Percentiles rank a stretch among this genome's conserved stretches.
Conservation (phyloP, 305 asterid genomes). For the Rubia balearica region DNA sequence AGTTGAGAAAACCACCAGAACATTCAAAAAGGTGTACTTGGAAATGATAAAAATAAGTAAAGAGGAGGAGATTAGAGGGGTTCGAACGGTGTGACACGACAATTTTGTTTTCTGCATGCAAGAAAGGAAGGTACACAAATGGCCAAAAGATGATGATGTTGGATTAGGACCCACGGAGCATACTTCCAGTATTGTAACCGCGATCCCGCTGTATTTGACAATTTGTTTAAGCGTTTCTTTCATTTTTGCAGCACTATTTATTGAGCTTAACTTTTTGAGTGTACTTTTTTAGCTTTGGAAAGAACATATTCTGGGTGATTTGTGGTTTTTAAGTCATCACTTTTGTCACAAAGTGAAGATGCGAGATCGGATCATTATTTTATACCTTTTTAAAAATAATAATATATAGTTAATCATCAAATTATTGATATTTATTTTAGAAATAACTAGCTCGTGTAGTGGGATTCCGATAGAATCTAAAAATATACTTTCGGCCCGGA, state of each 20-base stretch:
- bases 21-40: background rate
- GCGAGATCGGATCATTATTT: background rate
- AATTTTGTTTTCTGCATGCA: constrained; percentile 10
- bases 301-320: background rate
- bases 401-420: no score
- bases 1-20: constrained; percentile 12
- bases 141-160: constrained; percentile 7
- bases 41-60: background rate
- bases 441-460: no score
- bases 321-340: background rate
- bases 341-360: background rate
- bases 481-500: no score
- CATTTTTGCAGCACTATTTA: background rate
- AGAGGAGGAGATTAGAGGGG: background rate
- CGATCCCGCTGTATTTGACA: background rate
- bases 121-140: background rate
- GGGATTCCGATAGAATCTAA: no score
- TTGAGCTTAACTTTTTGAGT: background rate
- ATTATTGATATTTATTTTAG: no score
- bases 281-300: background rate
- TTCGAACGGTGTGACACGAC: background rate
- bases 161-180: background rate
- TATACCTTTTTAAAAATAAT: background rate
- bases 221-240: background rate
- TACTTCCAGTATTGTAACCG: constrained; percentile 6